A percentile compares a stretch with the other conserved stretches of the same genome.
phyloP scores from a whole-genome alignment of 1,284 basidiomycete species.

The Termitomyces sp. region DNA sequence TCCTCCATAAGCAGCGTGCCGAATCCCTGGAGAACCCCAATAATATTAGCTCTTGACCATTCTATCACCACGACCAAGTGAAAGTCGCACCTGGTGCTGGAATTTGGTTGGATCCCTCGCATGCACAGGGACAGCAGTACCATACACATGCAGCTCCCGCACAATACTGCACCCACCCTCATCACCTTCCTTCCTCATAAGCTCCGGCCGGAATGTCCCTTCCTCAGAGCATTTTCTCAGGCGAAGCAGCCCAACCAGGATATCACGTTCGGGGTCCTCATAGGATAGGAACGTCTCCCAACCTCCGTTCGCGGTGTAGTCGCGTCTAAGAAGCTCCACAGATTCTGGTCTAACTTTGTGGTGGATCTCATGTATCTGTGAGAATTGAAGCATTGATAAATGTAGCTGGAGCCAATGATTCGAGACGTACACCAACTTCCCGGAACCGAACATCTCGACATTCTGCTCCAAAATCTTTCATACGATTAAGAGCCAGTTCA shows the following conservation, averaged over 20 bases:
- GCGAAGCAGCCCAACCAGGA: conserved; percentile 90
- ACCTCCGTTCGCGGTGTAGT: conserved; percentile 96
- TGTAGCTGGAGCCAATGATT: neutral
- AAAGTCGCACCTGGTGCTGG: conserved; percentile 74
- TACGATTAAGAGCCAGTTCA: conserved; percentile 92
- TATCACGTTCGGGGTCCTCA: conserved; percentile 96
- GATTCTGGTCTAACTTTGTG: conserved; percentile 95
- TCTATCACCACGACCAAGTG: neutral
- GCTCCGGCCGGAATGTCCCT: conserved; percentile 93
- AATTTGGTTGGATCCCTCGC: conserved; percentile 97
- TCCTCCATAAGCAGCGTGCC: conserved; percentile 99
- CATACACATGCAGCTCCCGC: conserved; percentile 97
- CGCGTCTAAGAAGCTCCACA: conserved; percentile 93
- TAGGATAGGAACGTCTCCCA: conserved; percentile 99
- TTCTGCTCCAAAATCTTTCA: conserved; percentile 98
- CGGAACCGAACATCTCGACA: conserved; percentile 97
- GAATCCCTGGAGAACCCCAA: conserved; percentile 61
- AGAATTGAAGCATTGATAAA: conserved; percentile 6
- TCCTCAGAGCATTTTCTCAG: conserved; percentile 94
- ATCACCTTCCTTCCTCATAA: conserved; percentile 63
- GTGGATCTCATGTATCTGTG: conserved; percentile 95
- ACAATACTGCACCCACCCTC: conserved; percentile 91
- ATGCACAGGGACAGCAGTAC: conserved; percentile 96
- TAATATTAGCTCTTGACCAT: conserved; percentile 2
- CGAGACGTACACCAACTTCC: conserved; percentile 85